A percentile compares a stretch with the other conserved stretches of the same genome.
phyloP scores from a whole-genome alignment of 2,329 filamentous ascomycete genomes.

The Diplodia seriata region DNA sequence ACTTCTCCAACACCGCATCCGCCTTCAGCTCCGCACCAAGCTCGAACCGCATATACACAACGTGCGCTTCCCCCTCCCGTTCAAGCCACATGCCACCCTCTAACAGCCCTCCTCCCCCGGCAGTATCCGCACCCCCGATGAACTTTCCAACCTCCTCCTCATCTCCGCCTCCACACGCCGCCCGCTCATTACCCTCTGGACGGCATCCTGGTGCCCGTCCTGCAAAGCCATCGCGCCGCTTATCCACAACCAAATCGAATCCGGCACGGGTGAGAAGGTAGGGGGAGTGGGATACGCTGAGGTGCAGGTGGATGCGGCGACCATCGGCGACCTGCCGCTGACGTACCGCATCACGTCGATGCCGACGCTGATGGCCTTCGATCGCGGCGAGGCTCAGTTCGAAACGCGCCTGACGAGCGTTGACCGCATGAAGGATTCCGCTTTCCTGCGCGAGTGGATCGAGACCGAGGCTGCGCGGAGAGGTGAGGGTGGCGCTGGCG shows the following conservation, averaged over 20 bases:
- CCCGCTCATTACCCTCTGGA: slow-evolving; percentile 59
- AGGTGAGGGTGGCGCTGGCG: slow-evolving; percentile 56
- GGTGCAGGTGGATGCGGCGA: slow-evolving; percentile 56
- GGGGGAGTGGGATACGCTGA: slow-evolving; percentile 57
- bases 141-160: slow-evolving; percentile 57
- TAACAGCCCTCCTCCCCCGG: background rate
- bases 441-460: slow-evolving; percentile 56
- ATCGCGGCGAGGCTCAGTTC: slow-evolving; percentile 57
- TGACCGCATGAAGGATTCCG: slow-evolving; percentile 55
- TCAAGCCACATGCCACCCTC: background rate
- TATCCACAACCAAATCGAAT: slow-evolving; percentile 49
- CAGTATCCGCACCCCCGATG: slow-evolving; percentile 53
- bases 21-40: background rate
- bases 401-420: slow-evolving; percentile 53
- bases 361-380: slow-evolving; percentile 59
- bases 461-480: slow-evolving; percentile 55
- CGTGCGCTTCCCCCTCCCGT: background rate
- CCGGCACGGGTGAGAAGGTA: slow-evolving; percentile 53
- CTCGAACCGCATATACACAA: slow-evolving; percentile 31
- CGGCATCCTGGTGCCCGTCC: slow-evolving; percentile 55
- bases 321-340: slow-evolving; percentile 52
- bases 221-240: slow-evolving; percentile 54
- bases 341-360: slow-evolving; percentile 56
- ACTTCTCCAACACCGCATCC: slow-evolving; percentile 1
- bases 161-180: slow-evolving; percentile 54